Evolutionary conservation across 305 asterid species (phyloP).

Genomic region (Solanum hybrid): DNA sequence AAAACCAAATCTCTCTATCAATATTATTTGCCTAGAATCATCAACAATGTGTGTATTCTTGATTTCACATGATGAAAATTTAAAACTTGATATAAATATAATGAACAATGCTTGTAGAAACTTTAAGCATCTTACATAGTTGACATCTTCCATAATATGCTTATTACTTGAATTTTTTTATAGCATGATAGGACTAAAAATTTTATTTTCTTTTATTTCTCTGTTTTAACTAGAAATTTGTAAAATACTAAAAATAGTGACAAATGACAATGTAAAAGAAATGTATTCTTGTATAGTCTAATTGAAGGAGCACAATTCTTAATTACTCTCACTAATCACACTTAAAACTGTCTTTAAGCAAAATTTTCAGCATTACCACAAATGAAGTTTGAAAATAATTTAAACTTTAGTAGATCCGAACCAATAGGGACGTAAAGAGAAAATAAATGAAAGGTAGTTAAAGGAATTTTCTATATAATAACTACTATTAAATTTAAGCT

Average conservation of each 20-base stretch:
- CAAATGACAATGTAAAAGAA: neutral
- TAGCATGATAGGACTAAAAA: neutral
- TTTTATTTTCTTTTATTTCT: neutral
- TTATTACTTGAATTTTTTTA: neutral
- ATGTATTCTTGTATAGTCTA: neutral
- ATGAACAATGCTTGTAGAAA: neutral
- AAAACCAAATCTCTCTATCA: conserved; percentile 22
- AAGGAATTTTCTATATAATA: neutral
- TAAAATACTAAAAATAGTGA: neutral
- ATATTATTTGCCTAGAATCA: conserved; percentile 23
- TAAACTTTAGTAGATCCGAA: neutral
- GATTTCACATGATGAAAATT: conserved; percentile 16
- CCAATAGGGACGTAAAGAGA: neutral
- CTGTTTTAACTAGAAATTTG: neutral
- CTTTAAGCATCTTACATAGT: neutral
- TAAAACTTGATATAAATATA: neutral
- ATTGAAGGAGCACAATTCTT: neutral
- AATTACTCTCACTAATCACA: neutral
- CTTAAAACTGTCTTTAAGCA: neutral
- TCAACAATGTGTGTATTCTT: conserved; percentile 12
- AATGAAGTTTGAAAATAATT: neutral
- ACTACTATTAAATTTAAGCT: neutral
- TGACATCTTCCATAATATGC: neutral
- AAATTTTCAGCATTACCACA: neutral
- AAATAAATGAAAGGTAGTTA: neutral